These are phyloP conservation scores for Sicyos edulis DNA, from an alignment of 306 rosid genomes.

Conservation along the genomic window DNA sequence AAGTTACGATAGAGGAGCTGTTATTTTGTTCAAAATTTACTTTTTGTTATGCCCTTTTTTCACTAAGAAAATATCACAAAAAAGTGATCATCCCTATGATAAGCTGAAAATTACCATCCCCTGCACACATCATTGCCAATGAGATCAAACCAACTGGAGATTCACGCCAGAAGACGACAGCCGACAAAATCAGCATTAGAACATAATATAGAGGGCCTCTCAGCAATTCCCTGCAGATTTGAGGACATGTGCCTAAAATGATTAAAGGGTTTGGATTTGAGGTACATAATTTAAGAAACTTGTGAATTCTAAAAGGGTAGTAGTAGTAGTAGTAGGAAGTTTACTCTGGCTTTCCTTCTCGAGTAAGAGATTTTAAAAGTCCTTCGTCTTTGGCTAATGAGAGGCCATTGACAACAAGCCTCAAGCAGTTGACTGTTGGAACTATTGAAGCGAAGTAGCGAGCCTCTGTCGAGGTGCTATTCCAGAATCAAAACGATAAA, in stretches of 20 bases:
- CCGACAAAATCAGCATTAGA: constrained; percentile 47
- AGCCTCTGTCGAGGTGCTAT: constrained; percentile 70
- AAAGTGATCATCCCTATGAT: too few relatives aligned
- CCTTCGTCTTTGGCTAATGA: constrained; percentile 60
- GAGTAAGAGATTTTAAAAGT: constrained; percentile 62
- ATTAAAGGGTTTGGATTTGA: not conserved
- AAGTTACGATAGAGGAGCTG: too few relatives aligned
- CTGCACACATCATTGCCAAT: constrained; percentile 90
- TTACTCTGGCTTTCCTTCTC: constrained; percentile 78
- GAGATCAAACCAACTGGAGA: constrained; percentile 74
- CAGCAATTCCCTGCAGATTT: constrained; percentile 72
- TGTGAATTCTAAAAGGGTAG: too few relatives aligned
- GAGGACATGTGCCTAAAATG: constrained; percentile 10
- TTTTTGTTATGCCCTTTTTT: too few relatives aligned
- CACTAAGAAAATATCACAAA: too few relatives aligned
- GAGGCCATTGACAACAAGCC: constrained; percentile 77
- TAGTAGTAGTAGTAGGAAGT: constrained; percentile 20
- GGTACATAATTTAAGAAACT: not conserved
- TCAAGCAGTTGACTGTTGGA: constrained; percentile 69
- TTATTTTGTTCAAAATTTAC: too few relatives aligned
- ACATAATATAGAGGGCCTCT: constrained; percentile 84
- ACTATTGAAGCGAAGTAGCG: constrained; percentile 87
- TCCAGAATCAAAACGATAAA: constrained; percentile 49
- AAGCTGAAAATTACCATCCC: constrained; percentile 54
- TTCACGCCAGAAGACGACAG: constrained; percentile 75